Base-by-base conservation (phyloP, 2,329 filamentous ascomycete genomes). In the Aspergillus calidoustus region DNA sequence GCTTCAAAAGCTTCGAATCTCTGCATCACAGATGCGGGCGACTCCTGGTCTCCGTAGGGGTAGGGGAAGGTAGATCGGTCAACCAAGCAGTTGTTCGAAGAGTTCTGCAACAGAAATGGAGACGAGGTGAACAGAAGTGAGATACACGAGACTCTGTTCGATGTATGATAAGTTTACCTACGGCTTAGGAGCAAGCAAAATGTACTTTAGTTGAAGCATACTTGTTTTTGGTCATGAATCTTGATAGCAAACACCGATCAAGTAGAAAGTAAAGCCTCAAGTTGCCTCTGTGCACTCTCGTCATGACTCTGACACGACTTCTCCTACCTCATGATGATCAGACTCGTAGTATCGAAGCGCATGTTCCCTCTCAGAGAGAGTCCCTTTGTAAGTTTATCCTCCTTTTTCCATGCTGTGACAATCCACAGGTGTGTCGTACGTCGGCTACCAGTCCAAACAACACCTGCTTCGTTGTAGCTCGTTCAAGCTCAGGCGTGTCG, bases 1-100 rank as follows among this genome's bases (percentile, higher is more conserved):
- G 41, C 63, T 60, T 25, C 64, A 57, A 31, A 66, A 64, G 49
- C 64, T 70, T 13, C 62, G 49, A 3, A 66, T 70, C 48, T 59
- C 64, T 7, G n/a, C 60, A 47, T 71, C 68, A 23, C 66, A 69
- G 34, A 47, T 58, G 9, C 28, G 38, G 28, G 30, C 31, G 4
- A 19, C 43, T 38, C 38, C 19, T 13, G 34, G 25, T 47, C 53
- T 54, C 23, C 38, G 43, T 23, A 15, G 38, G 17, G 47, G 38
- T 25, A 49, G 46, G 13, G 7, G 19, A n/a, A 25, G 47, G 6
- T 28, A n/a, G 15, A 15, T 41, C 13, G 34, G 1, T 2, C 19
- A 19, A 19, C 19, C 19, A 19, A 19, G 19, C 19, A 19, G 19
- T 19, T 19, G 19, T 19, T 19, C 19, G 19, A 19, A 19, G 19